Evolutionary conservation across 1,284 basidiomycete genomes (phyloP), one percentile per base, ranked within the genome.

Genomic region (Agroathelia rolfsii): DNA sequence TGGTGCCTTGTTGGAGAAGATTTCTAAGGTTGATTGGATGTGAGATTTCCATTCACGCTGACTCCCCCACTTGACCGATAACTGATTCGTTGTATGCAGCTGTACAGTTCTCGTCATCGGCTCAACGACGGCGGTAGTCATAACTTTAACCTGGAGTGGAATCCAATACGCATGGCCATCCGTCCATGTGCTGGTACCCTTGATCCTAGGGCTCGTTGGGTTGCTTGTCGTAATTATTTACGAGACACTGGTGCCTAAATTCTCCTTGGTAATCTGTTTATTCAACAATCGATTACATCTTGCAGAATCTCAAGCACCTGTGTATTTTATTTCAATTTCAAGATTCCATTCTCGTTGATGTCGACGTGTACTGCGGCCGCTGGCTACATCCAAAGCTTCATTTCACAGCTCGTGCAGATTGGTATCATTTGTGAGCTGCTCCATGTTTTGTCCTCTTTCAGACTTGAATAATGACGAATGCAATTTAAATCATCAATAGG

Each of bases 71-170:
- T n/a, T n/a, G n/a, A n/a, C n/a, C n/a, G n/a, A n/a, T n/a, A n/a
- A n/a, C n/a, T n/a, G n/a, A n/a, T n/a, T n/a, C n/a, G n/a, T n/a
- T n/a, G n/a, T n/a, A n/a, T n/a, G n/a, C 32, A 62, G 60, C 7
- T 61, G 61, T 5, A 60, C 59, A 39, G 14, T 48, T 2, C 32
- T 64, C 3, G 43, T 63, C 25, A 55, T 61, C 11, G 48, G 41
- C 3, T 41, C 46, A 9, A 48, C 59, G 2, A 43, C 41, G 14
- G 40, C 52, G 5, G 42, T 36, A 14, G 47, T 55, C 20, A 43
- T 62, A 25, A 61, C 43, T 8, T 42, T 65, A 4, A 59, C 58
- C 7, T 57, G 53, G 50, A 60, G 53, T 9, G 62, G 62, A 7
- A 43, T 59, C 14, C 38, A 42, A 7, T 51, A 48, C 31, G 39